A percentile compares a stretch with the other conserved stretches of the same genome.
Conservation (phyloP, 345 rosid genomes). For the Lagerstroemia speciosa region DNA sequence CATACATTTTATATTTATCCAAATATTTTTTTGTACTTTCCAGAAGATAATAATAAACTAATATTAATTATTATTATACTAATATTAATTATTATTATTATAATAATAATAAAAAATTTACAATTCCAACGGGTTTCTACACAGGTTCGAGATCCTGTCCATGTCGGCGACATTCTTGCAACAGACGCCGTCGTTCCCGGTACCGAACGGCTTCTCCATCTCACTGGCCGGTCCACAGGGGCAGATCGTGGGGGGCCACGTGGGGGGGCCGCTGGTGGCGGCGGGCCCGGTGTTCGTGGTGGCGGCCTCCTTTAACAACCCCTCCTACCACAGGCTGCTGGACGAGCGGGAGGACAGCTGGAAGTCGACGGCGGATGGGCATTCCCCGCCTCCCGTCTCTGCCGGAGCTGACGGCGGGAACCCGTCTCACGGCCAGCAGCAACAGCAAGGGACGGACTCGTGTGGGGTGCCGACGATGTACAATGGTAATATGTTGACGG, state of each 20-base stretch:
- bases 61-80: too few species aligned
- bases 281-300: slow-evolving; percentile 59
- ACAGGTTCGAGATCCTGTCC: slow-evolving; percentile 61
- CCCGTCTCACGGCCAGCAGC: slow-evolving; percentile 3
- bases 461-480: slow-evolving; percentile 3
- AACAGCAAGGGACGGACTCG: neutral
- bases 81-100: too few species aligned
- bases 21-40: too few species aligned
- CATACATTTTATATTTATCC: too few species aligned
- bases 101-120: too few species aligned
- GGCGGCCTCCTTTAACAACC: slow-evolving; percentile 73
- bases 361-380: slow-evolving; percentile 42
- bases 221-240: slow-evolving; percentile 92
- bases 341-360: slow-evolving; percentile 36
- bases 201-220: slow-evolving; percentile 48
- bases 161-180: slow-evolving; percentile 75
- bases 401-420: slow-evolving; percentile 29
- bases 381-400: slow-evolving; percentile 41
- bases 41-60: too few species aligned
- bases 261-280: slow-evolving; percentile 62
- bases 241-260: slow-evolving; percentile 83
- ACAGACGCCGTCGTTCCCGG: slow-evolving; percentile 23
- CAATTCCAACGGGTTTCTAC: too few species aligned
- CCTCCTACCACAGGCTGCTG: slow-evolving; percentile 53
- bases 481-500: slow-evolving; percentile 7